These are phyloP conservation scores for Fistulina hepatica DNA, from an alignment of 1,284 basidiomycete species.

Conservation along the genomic window DNA sequence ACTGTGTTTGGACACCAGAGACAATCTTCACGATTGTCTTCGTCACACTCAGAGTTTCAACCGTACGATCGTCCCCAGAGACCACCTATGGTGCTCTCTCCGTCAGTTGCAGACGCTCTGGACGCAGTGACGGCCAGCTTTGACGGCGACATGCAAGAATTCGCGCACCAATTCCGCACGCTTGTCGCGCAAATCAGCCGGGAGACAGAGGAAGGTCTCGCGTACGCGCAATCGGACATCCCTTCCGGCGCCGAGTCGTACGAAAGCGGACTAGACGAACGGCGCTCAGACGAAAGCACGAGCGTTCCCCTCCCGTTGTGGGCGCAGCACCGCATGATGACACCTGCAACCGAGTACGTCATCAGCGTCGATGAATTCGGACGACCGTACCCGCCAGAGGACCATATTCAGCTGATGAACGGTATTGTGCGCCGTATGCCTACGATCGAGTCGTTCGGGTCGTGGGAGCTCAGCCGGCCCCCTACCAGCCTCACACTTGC, in stretches of 20 bases:
- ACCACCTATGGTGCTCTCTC: not conserved
- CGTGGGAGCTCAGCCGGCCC: constrained; percentile 31
- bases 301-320: not conserved
- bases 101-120: constrained; percentile 1
- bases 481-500: too few species aligned
- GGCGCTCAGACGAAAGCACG: not conserved
- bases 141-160: constrained; percentile 30
- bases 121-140: too few species aligned
- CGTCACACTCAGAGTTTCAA: constrained; percentile 1
- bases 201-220: constrained; percentile 39
- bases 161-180: constrained; percentile 38
- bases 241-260: not conserved
- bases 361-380: constrained; percentile 31
- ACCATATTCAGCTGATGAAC: constrained; percentile 48
- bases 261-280: not conserved
- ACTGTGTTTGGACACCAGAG: too few species aligned
- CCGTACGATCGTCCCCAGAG: not conserved
- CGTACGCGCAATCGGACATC: constrained; percentile 22
- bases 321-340: constrained; percentile 3
- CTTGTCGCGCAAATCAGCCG: constrained; percentile 38
- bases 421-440: constrained; percentile 58
- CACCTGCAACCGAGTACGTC: not conserved
- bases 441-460: constrained; percentile 67
- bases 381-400: constrained; percentile 36
- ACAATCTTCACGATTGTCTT: too few species aligned